Evolutionary conservation across 768 basidiomycete genomes (phyloP).

Genomic region (Mrakia gelida): DNA sequence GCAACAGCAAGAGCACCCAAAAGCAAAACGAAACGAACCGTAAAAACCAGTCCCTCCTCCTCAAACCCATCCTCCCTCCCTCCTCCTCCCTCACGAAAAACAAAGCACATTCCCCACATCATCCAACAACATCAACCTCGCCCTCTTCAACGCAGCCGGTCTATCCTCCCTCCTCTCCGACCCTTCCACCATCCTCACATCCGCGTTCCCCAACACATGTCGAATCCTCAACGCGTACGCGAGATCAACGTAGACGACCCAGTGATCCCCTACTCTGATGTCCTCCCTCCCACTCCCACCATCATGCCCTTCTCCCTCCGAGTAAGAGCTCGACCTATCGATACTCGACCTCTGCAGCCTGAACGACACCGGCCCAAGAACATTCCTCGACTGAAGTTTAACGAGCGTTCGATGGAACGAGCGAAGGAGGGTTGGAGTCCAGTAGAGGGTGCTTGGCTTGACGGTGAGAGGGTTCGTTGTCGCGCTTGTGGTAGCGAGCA

Average conservation of each 20-base stretch:
- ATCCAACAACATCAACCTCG: constrained; percentile 15
- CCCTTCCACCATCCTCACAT: neutral
- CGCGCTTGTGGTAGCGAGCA: neutral
- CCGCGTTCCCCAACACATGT: neutral
- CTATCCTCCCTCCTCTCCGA: neutral
- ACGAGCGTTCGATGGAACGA: constrained; percentile 2
- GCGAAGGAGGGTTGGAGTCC: neutral
- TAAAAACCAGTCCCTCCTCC: neutral
- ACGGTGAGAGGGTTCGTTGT: neutral
- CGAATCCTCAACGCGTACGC: constrained; percentile 14
- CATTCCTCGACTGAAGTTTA: neutral
- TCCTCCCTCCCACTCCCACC: neutral
- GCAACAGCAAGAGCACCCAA: neutral
- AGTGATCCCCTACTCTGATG: neutral
- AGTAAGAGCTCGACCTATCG: neutral
- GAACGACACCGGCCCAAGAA: constrained; percentile 2
- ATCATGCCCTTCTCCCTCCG: neutral
- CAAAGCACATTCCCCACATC: constrained; percentile 6
- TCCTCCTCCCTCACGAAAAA: neutral
- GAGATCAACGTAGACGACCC: neutral
- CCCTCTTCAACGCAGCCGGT: neutral
- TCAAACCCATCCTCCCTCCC: neutral
- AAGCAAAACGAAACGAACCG: neutral
- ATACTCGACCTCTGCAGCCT: neutral
- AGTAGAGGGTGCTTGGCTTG: neutral